Evolutionary conservation across 2,329 filamentous ascomycete species (phyloP).

Genomic region (Chaetomium globosum): DNA sequence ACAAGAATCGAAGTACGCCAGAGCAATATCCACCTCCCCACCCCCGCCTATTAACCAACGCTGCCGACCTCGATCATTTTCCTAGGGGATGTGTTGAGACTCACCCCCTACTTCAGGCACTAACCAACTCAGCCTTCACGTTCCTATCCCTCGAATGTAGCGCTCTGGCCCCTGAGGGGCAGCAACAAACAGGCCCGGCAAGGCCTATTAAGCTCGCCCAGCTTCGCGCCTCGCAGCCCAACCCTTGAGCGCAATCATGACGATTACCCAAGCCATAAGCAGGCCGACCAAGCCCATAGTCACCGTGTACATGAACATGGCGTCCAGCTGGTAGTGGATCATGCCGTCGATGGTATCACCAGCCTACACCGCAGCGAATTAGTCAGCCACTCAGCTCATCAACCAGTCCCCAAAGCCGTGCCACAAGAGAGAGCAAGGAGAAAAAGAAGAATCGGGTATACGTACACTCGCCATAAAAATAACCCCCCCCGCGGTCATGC

Average conservation of each 20-base stretch:
- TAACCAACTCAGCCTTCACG: too few species aligned
- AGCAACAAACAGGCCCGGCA: not conserved
- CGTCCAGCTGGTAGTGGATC: conserved; percentile 74
- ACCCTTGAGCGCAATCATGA: conserved; percentile 81
- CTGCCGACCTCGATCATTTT: too few species aligned
- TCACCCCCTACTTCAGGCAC: not conserved
- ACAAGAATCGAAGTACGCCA: conserved; percentile 27
- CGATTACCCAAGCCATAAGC: conserved; percentile 80
- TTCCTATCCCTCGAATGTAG: not conserved
- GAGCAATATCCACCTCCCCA: conserved; percentile 1
- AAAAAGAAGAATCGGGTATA: conserved; percentile 35
- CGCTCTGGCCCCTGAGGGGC: too few species aligned
- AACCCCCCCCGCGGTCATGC: conserved; percentile 80
- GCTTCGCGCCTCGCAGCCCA: conserved; percentile 67
- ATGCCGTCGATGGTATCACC: conserved; percentile 77
- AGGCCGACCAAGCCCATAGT: conserved; percentile 81
- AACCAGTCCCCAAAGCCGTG: not conserved
- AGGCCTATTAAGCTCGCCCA: not conserved
- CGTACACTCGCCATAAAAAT: conserved; percentile 90
- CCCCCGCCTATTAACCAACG: not conserved
- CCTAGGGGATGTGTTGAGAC: not conserved
- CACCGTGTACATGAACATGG: conserved; percentile 92
- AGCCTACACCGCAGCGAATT: conserved; percentile 52
- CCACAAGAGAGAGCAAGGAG: too few species aligned
- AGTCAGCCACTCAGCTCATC: not conserved